phyloP scores from a whole-genome alignment of 176 grass and related monocot species.

The Oryza nivara region DNA sequence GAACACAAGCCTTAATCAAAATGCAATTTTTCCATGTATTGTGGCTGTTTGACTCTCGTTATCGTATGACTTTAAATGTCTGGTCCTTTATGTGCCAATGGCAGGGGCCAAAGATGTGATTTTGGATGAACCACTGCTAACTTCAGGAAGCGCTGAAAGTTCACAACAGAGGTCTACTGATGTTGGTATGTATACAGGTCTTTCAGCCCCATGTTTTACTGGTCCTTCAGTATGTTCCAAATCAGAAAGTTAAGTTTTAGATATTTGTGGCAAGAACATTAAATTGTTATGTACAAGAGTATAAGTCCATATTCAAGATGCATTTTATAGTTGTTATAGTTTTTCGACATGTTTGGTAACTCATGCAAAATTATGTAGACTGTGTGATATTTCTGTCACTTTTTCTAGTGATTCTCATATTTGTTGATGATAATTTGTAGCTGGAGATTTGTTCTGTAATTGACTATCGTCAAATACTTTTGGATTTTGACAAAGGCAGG shows the following conservation, averaged over 20 bases:
- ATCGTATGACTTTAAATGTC: not conserved
- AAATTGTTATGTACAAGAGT: not conserved
- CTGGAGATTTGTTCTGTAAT: not conserved
- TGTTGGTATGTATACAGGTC: conserved; percentile 34
- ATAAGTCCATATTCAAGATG: not conserved
- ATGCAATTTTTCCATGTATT: not conserved
- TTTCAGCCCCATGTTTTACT: conserved; percentile 23
- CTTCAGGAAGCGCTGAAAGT: conserved; percentile 36
- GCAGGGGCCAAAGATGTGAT: conserved; percentile 24
- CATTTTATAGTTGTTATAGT: not conserved
- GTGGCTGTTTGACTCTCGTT: not conserved
- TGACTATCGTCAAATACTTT: not conserved
- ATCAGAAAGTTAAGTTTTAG: not conserved
- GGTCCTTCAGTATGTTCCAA: conserved; percentile 17
- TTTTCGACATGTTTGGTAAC: not conserved
- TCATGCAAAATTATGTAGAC: not conserved
- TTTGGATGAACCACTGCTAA: conserved; percentile 15
- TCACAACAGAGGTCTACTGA: conserved; percentile 43
- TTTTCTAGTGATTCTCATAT: not conserved
- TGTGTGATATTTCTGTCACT: not conserved
- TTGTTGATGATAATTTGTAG: not conserved
- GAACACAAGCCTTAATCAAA: not conserved
- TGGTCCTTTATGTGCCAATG: conserved; percentile 13
- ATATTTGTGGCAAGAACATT: not conserved
- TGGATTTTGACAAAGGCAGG: not conserved